Conservation (phyloP, 805 yeast genomes). For the Barnettozyma siamensis region DNA sequence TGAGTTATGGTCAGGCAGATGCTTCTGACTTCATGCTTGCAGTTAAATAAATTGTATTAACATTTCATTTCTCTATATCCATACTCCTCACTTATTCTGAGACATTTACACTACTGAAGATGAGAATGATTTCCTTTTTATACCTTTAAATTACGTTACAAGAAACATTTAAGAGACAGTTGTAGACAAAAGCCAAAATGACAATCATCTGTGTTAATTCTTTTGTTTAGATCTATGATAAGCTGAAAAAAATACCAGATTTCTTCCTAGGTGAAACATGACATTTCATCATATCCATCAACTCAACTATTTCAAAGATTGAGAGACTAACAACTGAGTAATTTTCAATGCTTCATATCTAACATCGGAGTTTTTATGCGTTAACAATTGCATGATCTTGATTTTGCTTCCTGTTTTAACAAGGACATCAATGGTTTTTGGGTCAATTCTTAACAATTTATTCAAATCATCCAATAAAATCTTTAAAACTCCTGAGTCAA, state of each 20-base stretch:
- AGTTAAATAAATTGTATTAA: conserved; percentile 16
- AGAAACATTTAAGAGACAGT: no score
- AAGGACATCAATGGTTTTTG: conserved; percentile 53
- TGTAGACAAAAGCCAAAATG: no score
- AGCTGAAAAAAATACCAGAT: neutral
- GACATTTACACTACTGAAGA: no score
- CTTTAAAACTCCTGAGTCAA: conserved; percentile 38
- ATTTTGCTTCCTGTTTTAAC: conserved; percentile 60
- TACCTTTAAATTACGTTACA: no score
- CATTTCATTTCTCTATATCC: no score
- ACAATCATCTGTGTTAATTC: no score
- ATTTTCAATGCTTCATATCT: conserved; percentile 94
- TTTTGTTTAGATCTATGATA: neutral
- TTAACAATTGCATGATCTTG: conserved; percentile 79
- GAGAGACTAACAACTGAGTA: conserved; percentile 89
- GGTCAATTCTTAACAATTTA: conserved; percentile 52
- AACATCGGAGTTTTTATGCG: conserved; percentile 75
- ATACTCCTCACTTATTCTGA: no score
- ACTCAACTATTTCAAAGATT: conserved; percentile 43
- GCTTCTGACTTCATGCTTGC: conserved; percentile 23
- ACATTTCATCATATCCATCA: no score
- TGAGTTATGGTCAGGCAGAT: conserved; percentile 24
- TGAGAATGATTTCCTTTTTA: no score
- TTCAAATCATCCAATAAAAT: conserved; percentile 66
- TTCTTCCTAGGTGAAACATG: no score